Evolutionary conservation across 345 rosid species (phyloP).

Genomic region (Rhizophora apiculata): DNA sequence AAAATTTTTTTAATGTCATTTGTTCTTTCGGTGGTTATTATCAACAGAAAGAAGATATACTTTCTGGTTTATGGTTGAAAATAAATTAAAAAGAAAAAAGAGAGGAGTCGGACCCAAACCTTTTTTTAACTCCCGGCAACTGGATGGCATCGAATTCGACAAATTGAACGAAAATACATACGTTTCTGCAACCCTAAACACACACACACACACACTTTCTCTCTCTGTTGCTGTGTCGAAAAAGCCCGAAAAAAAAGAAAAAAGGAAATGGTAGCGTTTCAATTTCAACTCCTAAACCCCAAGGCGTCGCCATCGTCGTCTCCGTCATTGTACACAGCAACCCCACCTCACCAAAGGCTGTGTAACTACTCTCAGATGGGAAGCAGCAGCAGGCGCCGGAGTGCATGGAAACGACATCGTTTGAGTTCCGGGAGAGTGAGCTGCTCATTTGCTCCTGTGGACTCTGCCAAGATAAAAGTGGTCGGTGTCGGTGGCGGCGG

Average conservation of each 20-base stretch:
- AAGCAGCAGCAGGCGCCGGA: conserved; percentile 13
- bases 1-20: no score
- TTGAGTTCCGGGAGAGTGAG: conserved; percentile 28
- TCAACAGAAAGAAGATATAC: no score
- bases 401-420: conserved; percentile 31
- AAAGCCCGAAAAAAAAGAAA: neutral
- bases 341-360: conserved; percentile 14
- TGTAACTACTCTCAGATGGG: conserved; percentile 8
- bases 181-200: conserved; percentile 52
- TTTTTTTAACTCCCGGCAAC: neutral
- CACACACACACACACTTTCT: neutral
- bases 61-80: no score
- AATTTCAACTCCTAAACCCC: conserved; percentile 49
- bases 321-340: neutral
- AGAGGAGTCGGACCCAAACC: no score
- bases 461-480: conserved; percentile 89
- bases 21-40: no score
- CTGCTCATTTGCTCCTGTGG: conserved; percentile 69
- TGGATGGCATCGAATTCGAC: no score
- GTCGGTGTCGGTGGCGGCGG: conserved; percentile 98
- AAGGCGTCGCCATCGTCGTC: conserved; percentile 34
- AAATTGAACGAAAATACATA: neutral
- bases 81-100: no score
- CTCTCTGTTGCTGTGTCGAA: neutral
- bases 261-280: conserved; percentile 42